A percentile compares a stretch with the other conserved stretches of the same genome.
Conservation (phyloP, 257 asterid species). For the Rhazya stricta region DNA sequence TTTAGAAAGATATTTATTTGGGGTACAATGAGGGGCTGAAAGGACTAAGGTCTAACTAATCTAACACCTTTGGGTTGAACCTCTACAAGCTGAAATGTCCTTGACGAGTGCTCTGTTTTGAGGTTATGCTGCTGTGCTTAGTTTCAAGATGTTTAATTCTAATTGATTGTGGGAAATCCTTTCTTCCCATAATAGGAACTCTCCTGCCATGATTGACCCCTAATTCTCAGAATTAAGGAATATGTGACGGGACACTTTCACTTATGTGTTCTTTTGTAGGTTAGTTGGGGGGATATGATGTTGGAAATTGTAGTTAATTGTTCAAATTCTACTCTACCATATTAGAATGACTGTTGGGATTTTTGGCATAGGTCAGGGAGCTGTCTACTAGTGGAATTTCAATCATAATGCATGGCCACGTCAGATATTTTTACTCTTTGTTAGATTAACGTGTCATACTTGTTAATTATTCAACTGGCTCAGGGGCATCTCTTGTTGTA, state of each 20-base stretch:
- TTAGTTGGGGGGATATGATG: background rate
- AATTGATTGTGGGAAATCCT: background rate
- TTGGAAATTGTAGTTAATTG: background rate
- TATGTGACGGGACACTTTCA: background rate
- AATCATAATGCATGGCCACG: background rate
- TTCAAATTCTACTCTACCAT: background rate
- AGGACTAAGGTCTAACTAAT: background rate
- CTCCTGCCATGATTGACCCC: background rate
- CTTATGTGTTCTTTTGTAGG: background rate
- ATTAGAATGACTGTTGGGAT: background rate
- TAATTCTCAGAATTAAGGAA: background rate
- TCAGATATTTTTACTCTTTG: background rate
- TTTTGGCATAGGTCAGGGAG: background rate
- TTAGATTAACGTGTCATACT: background rate
- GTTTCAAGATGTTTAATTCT: background rate
- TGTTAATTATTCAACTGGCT: background rate
- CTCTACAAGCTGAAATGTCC: background rate
- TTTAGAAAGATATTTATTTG: background rate
- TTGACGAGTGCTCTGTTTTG: background rate
- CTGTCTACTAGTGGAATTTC: background rate
- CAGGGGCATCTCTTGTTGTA: slow-evolving; percentile 69
- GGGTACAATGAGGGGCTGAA: background rate
- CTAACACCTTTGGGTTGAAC: background rate
- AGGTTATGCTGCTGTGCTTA: background rate
- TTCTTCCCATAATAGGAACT: background rate